Percentiles rank a stretch among this genome's conserved stretches.
These are phyloP conservation scores for Lasiodiplodia hormozganensis DNA, from an alignment of 2,329 filamentous ascomycete species.

Conservation along the genomic window DNA sequence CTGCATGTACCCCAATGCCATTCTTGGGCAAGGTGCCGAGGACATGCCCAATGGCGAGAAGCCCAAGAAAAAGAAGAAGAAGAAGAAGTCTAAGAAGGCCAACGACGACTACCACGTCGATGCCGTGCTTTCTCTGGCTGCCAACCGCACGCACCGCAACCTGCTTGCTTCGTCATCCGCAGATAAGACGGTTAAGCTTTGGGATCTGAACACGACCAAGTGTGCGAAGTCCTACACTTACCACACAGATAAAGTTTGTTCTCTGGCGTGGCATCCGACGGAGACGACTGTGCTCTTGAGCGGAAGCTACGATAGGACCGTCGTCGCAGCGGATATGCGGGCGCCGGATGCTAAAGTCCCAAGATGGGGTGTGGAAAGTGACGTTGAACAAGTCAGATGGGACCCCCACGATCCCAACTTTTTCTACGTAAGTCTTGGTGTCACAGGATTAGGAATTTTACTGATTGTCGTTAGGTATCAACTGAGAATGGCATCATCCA, in stretches of 20 bases:
- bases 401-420: constrained; percentile 90
- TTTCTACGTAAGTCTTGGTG: constrained; percentile 73
- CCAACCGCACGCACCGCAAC: constrained; percentile 92
- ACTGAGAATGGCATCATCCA: constrained; percentile 92
- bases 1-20: constrained; percentile 97
- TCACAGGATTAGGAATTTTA: constrained; percentile 24
- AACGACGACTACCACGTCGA: constrained; percentile 96
- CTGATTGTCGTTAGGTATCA: constrained; percentile 57
- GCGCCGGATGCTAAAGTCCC: constrained; percentile 82
- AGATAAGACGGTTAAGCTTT: constrained; percentile 96
- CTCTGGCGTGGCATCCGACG: constrained; percentile 87
- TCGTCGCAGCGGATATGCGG: constrained; percentile 96
- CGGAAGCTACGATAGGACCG: constrained; percentile 92
- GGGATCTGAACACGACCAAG: constrained; percentile 90
- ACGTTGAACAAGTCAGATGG: constrained; percentile 93
- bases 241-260: constrained; percentile 98
- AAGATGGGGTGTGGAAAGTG: constrained; percentile 92
- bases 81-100: constrained; percentile 86
- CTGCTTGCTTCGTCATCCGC: constrained; percentile 93
- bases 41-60: constrained; percentile 62
- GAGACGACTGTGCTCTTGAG: constrained; percentile 89
- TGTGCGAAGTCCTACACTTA: constrained; percentile 96
- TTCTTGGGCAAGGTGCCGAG: constrained; percentile 74
- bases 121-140: constrained; percentile 86
- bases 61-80: constrained; percentile 85